Evolutionary conservation across 1,284 basidiomycete genomes (phyloP), one percentile per base, ranked within the genome.

Genomic region (Stygiomarasmius scandens): DNA sequence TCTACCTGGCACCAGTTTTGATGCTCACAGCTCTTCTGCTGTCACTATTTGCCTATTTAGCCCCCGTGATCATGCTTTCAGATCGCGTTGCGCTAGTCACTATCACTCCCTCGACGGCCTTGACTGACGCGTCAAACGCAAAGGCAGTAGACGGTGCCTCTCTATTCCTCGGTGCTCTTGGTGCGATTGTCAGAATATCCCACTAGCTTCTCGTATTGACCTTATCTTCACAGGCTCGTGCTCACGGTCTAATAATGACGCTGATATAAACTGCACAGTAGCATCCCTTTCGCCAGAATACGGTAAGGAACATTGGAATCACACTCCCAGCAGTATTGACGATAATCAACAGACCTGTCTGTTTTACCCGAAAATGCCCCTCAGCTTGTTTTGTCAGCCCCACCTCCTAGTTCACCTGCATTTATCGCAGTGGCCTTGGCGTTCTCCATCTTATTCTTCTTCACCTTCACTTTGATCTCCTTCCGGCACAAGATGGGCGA

Each of bases 1-100:
- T 89, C 57, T 90, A 89, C 66, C 79, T 92, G 55, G 79, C 89
- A 2, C 89, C 89, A 24, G 24, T 90, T 9, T 73, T 92, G 56
- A 79, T 84, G 57, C 73, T 90, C 41, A 83, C 87, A 9, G 81
- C 87, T 12, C 73, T 88, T 49, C 63, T 92, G 45, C 82, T 92
- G 46, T 75, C 83, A 9, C 66, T 89, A 3, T 83, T 92, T 63
- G 81, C 85, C 1, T 89, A 82, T 61, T 71, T 90, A 16, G 80
- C 90, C 0, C 90, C 90, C 0, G 75, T 74, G 5, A 64, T 84
- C 38, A 71, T 90, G 66, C 76, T 92, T 34, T 78, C 83, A 32
- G 77, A 78, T 62, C 77, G 78, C 63, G 88, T 92, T 20, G 77
- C 87, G 3, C 75, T 92, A 41, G 71, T 92, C 52, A 81, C 77